Evolutionary conservation across 1,139 yeast species (phyloP).

Genomic region (Scheffersomyces titani): DNA sequence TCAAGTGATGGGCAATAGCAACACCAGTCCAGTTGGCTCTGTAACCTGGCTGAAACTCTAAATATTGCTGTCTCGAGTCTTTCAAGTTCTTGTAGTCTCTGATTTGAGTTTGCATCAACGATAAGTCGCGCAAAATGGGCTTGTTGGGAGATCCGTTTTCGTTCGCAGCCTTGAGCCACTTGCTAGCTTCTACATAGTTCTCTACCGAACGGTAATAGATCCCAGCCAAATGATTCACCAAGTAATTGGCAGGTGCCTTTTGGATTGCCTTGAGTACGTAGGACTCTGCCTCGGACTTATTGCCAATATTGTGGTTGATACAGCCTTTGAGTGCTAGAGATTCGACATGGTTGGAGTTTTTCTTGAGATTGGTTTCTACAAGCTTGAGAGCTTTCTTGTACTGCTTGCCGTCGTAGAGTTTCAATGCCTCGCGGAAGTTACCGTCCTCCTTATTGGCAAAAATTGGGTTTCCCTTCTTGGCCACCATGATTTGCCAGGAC

Average conservation of each 20-base stretch:
- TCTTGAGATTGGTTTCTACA: slow-evolving; percentile 76
- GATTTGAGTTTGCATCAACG: slow-evolving; percentile 75
- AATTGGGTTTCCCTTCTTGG: slow-evolving; percentile 32
- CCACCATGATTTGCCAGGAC: slow-evolving; percentile 17
- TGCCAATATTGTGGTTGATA: slow-evolving; percentile 52
- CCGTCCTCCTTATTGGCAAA: slow-evolving; percentile 59
- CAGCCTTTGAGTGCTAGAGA: slow-evolving; percentile 86
- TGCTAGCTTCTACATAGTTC: slow-evolving; percentile 75
- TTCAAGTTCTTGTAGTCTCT: slow-evolving; percentile 70
- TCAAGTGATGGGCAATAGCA: slow-evolving; percentile 83
- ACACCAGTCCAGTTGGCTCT: slow-evolving; percentile 92
- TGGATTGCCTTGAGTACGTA: slow-evolving; percentile 62
- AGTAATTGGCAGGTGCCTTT: slow-evolving; percentile 59
- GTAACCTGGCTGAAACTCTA: slow-evolving; percentile 79
- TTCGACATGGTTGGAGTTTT: slow-evolving; percentile 75
- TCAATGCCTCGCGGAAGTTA: slow-evolving; percentile 78
- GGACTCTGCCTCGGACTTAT: slow-evolving; percentile 63
- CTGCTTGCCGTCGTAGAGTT: slow-evolving; percentile 79
- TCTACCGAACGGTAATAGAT: slow-evolving; percentile 73
- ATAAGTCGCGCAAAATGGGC: slow-evolving; percentile 79
- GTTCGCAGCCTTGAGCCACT: slow-evolving; percentile 76
- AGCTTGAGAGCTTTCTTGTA: slow-evolving; percentile 82
- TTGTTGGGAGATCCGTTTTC: slow-evolving; percentile 79
- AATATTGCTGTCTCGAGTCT: slow-evolving; percentile 63
- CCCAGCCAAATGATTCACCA: slow-evolving; percentile 85